A percentile compares a stretch with the other conserved stretches of the same genome.
Conservation (phyloP, 2,329 filamentous ascomycete genomes). For the Metarhizium rileyi region DNA sequence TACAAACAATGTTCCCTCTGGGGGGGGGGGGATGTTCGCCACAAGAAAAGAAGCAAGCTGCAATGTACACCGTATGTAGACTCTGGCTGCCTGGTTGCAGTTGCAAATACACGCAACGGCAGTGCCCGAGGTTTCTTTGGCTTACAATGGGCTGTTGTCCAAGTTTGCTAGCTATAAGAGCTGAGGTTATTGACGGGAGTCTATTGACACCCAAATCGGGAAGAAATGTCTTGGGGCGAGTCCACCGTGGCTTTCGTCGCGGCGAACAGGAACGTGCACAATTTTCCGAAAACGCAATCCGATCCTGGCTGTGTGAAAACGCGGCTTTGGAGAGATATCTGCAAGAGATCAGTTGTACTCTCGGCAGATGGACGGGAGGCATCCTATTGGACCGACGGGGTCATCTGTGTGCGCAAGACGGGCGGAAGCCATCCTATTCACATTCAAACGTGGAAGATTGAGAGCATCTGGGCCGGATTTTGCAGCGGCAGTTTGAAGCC, state of each 20-base stretch:
- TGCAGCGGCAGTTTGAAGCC: no score
- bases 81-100: not conserved
- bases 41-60: not conserved
- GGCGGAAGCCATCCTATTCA: not conserved
- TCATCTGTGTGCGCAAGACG: not conserved
- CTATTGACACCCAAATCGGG: slow-evolving; percentile 27
- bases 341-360: not conserved
- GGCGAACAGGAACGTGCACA: slow-evolving; percentile 18
- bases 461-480: no score
- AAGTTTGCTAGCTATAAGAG: slow-evolving; percentile 6
- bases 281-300: not conserved
- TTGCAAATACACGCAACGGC: not conserved
- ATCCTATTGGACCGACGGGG: not conserved
- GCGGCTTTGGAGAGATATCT: not conserved
- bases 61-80: no score
- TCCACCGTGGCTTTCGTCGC: slow-evolving; percentile 6
- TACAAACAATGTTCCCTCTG: not conserved
- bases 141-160: slow-evolving; percentile 5
- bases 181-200: slow-evolving; percentile 20
- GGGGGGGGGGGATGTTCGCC: not conserved
- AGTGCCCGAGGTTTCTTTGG: slow-evolving; percentile 1
- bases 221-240: slow-evolving; percentile 7
- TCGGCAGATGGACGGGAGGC: not conserved
- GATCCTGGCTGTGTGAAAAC: not conserved
- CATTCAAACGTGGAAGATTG: not conserved